These are phyloP conservation scores for Daldinia loculata DNA, from an alignment of 495 filamentous ascomycete genomes.

Conservation along the genomic window DNA sequence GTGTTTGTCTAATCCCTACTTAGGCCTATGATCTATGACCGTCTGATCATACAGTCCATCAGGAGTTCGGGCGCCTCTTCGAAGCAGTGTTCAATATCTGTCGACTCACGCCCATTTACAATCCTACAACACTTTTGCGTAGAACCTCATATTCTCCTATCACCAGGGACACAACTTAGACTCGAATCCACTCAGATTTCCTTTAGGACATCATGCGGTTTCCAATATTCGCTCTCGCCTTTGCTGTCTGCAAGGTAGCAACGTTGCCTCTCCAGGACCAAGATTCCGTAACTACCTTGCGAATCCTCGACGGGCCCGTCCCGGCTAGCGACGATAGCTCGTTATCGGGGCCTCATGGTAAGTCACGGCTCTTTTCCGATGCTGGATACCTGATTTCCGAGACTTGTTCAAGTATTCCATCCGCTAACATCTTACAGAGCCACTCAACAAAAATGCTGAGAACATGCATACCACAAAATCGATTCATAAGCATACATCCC, in stretches of 20 bases:
- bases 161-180: background rate
- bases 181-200: background rate
- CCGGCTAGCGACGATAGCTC: background rate
- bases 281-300: background rate
- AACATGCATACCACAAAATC: background rate
- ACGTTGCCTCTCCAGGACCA: background rate
- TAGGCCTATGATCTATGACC: background rate
- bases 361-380: background rate
- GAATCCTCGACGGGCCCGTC: background rate
- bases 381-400: background rate
- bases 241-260: background rate
- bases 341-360: background rate
- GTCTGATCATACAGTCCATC: background rate
- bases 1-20: background rate
- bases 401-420: background rate
- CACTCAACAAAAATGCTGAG: background rate
- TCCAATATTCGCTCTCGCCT: background rate
- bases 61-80: background rate
- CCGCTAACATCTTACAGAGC: constrained; percentile 2
- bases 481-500: too few relatives aligned
- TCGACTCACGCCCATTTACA: background rate
- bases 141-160: background rate
- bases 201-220: constrained; percentile 14
- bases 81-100: background rate
- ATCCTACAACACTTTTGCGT: background rate